phyloP scores from a whole-genome alignment of 352 stramenopile species.

The Phytopythium mirpurense region DNA sequence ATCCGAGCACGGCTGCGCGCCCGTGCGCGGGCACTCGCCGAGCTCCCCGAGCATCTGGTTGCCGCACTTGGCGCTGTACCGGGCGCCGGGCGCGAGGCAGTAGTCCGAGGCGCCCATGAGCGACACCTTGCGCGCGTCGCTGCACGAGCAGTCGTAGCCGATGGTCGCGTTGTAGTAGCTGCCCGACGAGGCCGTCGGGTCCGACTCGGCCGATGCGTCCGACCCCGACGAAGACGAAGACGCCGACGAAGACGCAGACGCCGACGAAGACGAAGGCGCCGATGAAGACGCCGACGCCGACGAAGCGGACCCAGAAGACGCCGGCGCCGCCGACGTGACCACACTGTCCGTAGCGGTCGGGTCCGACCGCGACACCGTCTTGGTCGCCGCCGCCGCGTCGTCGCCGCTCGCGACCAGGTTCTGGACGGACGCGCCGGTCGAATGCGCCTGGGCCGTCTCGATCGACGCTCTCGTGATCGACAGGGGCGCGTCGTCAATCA shows the following conservation, averaged over 20 bases:
- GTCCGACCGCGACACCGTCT: not conserved
- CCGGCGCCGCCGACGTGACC: too few relatives aligned
- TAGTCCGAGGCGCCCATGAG: constrained; percentile 74
- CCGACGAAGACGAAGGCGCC: not conserved
- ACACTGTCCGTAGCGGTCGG: not conserved
- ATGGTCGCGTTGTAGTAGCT: constrained; percentile 20
- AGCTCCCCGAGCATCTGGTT: constrained; percentile 44
- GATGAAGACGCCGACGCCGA: not conserved
- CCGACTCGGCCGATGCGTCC: not conserved
- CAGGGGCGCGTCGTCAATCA: not conserved
- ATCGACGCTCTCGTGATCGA: not conserved
- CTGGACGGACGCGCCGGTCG: not conserved
- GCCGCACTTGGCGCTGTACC: constrained; percentile 59
- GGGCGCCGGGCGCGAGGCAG: constrained; percentile 36
- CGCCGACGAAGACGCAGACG: not conserved
- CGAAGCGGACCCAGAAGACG: not conserved
- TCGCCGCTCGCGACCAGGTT: not conserved
- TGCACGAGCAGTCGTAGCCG: constrained; percentile 41
- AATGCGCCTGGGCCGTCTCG: not conserved
- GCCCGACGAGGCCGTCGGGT: not conserved
- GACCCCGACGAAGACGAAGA: not conserved
- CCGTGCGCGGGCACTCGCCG: constrained; percentile 45
- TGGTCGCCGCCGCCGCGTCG: not conserved
- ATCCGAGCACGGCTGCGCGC: constrained; percentile 48
- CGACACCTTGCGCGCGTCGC: constrained; percentile 39